Base-by-base conservation (phyloP, 106 monocot genomes). In the Agapanthus africanus region DNA sequence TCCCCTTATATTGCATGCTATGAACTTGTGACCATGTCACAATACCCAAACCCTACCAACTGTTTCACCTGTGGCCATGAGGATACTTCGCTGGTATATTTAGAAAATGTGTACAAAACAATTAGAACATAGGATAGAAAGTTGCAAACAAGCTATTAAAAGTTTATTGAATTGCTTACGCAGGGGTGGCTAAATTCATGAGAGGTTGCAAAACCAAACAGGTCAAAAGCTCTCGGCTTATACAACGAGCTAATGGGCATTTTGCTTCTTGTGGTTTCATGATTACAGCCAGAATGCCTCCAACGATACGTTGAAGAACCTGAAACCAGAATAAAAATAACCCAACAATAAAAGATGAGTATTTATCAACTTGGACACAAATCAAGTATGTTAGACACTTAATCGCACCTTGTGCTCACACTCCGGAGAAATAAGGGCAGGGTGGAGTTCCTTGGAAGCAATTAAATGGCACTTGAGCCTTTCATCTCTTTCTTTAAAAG, bases 401-500 rank as follows among this genome's bases (percentile, higher is more conserved):
- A n/a, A 34, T 72, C 66, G 49, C 63, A 99, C 99, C 90, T 99
- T 87, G 73, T 93, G 81, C 72, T 99, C 99, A 78, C 77, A 70
- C 44, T 99, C 87, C 51, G 87, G 59, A 76, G 99, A 93, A 50
- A 85, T 70, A 70, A 93, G 74, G 71, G 99, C 99, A 74, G 99
- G 99, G 50, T 99, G 99, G 71, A 99, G 90, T 70, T 93, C 82
- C 73, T 81, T 79, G 6, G 85, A 73, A 52, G 73, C 76, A 57
- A 99, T 81, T 46, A 99, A 71, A 79, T 93, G 87, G 10, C 49
- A 66, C 56, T 90, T 99, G 77, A 99, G 76, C 36, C 52, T 93
- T 74, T 90, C 93, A 79, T 99, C 99, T 75, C 87, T 87, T 79
- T 99, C 93, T 71, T 87, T 87, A 74, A 74, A 85, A 40, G 99